phyloP scores from a whole-genome alignment of 164 flowering plant species.

The Piper betle region DNA sequence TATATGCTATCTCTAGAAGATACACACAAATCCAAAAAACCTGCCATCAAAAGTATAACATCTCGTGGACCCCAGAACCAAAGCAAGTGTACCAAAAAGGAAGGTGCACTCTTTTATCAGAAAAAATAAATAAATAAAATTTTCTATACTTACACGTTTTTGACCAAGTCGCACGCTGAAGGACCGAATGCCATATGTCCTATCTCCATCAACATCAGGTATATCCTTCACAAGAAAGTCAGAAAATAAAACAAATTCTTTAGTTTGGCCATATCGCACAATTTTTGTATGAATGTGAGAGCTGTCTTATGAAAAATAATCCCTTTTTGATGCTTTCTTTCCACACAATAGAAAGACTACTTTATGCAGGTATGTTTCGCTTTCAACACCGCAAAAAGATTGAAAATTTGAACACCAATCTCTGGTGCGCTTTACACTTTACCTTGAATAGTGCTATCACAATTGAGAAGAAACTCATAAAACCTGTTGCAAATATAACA shows the following conservation, averaged over 20 bases:
- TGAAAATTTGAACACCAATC: too few relatives aligned
- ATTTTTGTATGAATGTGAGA: too few relatives aligned
- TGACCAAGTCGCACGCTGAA: conserved; percentile 72
- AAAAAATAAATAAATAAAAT: conserved; percentile 1
- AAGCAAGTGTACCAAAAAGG: not conserved
- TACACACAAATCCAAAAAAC: conserved; percentile 74
- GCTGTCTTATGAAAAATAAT: too few relatives aligned
- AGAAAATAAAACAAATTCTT: not conserved
- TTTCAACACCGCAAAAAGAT: too few relatives aligned
- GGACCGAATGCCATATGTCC: conserved; percentile 60
- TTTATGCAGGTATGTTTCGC: too few relatives aligned
- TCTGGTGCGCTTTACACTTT: too few relatives aligned
- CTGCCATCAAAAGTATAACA: conserved; percentile 20
- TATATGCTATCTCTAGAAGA: conserved; percentile 69
- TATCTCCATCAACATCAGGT: conserved; percentile 85
- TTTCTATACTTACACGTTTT: conserved; percentile 40
- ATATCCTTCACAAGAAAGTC: conserved; percentile 38
- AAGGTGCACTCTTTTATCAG: not conserved
- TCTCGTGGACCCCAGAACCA: conserved; percentile 1
- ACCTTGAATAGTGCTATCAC: conserved; percentile 90
- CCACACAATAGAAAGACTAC: too few relatives aligned
- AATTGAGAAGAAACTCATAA: conserved; percentile 98
- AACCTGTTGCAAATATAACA: conserved; percentile 80
- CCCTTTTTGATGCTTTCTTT: too few relatives aligned
- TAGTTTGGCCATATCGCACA: not conserved